phyloP scores from a whole-genome alignment of 2,329 filamentous ascomycete species.

The Fusarium guadeloupense region DNA sequence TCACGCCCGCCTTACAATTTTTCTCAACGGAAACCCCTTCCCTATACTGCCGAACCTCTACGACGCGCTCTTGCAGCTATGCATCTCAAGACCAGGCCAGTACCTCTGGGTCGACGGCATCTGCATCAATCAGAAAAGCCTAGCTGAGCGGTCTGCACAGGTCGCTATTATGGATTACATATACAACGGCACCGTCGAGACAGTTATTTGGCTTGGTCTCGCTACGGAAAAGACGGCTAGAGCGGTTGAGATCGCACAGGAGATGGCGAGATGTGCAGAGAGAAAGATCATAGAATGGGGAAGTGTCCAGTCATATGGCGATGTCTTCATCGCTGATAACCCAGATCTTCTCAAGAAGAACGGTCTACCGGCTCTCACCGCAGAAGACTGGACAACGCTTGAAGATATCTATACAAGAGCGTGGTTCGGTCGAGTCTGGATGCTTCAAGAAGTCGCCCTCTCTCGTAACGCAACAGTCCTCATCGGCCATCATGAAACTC shows the following conservation, averaged over 20 bases:
- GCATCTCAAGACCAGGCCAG: conserved; percentile 15
- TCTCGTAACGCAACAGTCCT: conserved; percentile 32
- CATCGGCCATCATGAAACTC: conserved; percentile 28
- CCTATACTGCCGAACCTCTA: conserved; percentile 30
- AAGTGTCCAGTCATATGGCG: conserved; percentile 15
- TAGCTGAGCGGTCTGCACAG: conserved; percentile 29
- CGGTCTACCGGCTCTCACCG: conserved; percentile 28
- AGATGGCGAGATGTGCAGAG: conserved; percentile 18
- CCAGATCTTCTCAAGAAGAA: conserved; percentile 18
- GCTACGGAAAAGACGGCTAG: conserved; percentile 6
- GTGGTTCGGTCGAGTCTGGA: conserved; percentile 45
- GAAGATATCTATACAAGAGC: conserved; percentile 29
- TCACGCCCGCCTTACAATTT: conserved; percentile 4
- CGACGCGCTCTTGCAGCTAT: conserved; percentile 19
- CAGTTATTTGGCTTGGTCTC: conserved; percentile 37
- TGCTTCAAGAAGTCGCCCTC: conserved; percentile 43
- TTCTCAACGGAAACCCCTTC: conserved; percentile 22
- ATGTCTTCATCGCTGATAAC: conserved; percentile 32
- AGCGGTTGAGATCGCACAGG: conserved; percentile 13
- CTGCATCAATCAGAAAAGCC: conserved; percentile 38
- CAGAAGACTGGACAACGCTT: conserved; percentile 24
- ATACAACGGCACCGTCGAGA: conserved; percentile 32
- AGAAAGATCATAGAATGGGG: conserved; percentile 27
- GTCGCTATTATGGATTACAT: conserved; percentile 38
- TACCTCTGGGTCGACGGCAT: conserved; percentile 40